Percentiles rank a stretch among this genome's conserved stretches.
Conservation (phyloP, 257 asterid species). For the Marsdenia floribunda region DNA sequence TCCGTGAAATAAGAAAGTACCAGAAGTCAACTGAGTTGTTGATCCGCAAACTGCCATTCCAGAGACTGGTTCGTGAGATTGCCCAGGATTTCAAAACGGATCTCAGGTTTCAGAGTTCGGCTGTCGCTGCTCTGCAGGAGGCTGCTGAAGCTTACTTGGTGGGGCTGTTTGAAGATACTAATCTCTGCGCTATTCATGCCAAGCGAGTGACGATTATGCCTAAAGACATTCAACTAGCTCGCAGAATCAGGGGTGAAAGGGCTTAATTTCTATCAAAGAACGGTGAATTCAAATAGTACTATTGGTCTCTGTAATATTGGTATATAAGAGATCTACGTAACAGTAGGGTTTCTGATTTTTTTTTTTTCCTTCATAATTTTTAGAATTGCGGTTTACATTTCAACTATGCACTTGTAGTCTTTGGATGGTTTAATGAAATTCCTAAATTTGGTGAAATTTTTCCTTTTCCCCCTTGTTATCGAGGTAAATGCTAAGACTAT, state of each 20-base stretch:
- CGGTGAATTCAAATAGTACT: neutral
- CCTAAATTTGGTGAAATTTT: neutral
- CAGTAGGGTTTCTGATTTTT: neutral
- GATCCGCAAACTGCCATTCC: constrained; percentile 30
- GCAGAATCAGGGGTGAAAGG: constrained; percentile 34
- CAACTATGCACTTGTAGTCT: neutral
- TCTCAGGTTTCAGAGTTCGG: constrained; percentile 34
- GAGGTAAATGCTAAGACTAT: no score
- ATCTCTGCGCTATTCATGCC: constrained; percentile 35
- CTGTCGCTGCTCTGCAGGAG: constrained; percentile 33
- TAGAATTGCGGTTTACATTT: neutral
- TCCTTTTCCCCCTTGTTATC: no score
- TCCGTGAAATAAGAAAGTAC: constrained; percentile 35
- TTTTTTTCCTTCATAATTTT: neutral
- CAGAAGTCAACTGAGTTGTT: constrained; percentile 32
- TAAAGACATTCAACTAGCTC: constrained; percentile 34
- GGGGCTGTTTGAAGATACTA: constrained; percentile 33
- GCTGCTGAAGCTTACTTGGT: constrained; percentile 33
- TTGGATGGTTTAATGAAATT: neutral
- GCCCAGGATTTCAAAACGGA: constrained; percentile 43
- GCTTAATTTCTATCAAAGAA: constrained; percentile 8
- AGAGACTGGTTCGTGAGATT: constrained; percentile 37
- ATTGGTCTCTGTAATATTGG: neutral
- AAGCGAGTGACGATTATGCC: constrained; percentile 38
- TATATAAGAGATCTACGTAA: neutral